A percentile compares a stretch with the other conserved stretches of the same genome.
Conservation (phyloP, 2,329 filamentous ascomycete genomes). For the Sarocladiaceae sp. region DNA sequence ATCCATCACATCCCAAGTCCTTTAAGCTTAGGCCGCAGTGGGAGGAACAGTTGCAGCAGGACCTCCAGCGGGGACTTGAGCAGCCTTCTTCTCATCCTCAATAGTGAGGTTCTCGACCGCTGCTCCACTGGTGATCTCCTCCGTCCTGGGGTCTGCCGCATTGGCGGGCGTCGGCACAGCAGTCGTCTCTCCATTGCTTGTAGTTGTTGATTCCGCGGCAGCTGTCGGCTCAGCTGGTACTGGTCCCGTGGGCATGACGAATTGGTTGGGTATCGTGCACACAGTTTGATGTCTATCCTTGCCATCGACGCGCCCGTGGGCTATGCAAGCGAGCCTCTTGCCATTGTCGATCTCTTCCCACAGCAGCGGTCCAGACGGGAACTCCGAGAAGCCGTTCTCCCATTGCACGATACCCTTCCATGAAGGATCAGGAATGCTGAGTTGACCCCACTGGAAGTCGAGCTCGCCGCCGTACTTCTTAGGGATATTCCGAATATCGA, state of each 20-base stretch:
- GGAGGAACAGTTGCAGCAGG: slow-evolving; percentile 1
- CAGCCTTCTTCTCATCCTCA: slow-evolving; percentile 19
- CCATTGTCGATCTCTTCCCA: slow-evolving; percentile 48
- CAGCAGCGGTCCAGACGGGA: slow-evolving; percentile 53
- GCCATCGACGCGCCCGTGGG: slow-evolving; percentile 44
- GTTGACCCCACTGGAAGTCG: slow-evolving; percentile 74
- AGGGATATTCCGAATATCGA: slow-evolving; percentile 78
- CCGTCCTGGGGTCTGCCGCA: slow-evolving; percentile 19
- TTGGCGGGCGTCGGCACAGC: slow-evolving; percentile 19
- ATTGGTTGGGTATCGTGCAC: slow-evolving; percentile 46
- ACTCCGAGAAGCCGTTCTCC: slow-evolving; percentile 47
- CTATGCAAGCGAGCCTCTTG: slow-evolving; percentile 46
- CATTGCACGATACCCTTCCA: slow-evolving; percentile 47
- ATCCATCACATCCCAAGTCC: too few species aligned
- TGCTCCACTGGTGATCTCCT: slow-evolving; percentile 23
- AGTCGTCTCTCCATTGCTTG: slow-evolving; percentile 23
- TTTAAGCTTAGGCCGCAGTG: neutral
- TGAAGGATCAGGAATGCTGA: slow-evolving; percentile 66
- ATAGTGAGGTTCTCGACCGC: slow-evolving; percentile 28
- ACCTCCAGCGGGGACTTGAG: neutral
- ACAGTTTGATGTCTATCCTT: slow-evolving; percentile 42
- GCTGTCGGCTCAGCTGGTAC: slow-evolving; percentile 10
- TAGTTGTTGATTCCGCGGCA: slow-evolving; percentile 9
- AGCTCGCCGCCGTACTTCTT: slow-evolving; percentile 86
- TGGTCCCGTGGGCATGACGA: slow-evolving; percentile 12